These are phyloP conservation scores for Pleurotus ostreatus DNA, from an alignment of 768 basidiomycete species.

Conservation along the genomic window DNA sequence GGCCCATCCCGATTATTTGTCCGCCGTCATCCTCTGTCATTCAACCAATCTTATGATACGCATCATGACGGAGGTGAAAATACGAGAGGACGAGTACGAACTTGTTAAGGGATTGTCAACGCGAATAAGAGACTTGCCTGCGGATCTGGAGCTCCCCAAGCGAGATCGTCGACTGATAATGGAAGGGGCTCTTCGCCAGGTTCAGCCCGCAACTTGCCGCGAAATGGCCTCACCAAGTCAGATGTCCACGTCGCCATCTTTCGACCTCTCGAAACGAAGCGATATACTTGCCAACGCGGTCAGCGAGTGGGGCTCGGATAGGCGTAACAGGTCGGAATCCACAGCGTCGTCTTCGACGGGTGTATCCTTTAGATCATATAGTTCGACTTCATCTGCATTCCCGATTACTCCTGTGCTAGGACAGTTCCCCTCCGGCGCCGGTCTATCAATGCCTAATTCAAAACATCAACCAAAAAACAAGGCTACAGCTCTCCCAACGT, in stretches of 20 bases:
- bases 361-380: conserved; percentile 17
- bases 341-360: conserved; percentile 24
- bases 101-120: conserved; percentile 56
- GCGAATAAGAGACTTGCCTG: conserved; percentile 57
- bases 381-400: conserved; percentile 16
- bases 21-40: conserved; percentile 60
- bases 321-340: conserved; percentile 39
- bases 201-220: conserved; percentile 25
- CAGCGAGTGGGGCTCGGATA: conserved; percentile 33
- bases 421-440: conserved; percentile 12
- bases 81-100: conserved; percentile 84
- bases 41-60: conserved; percentile 69
- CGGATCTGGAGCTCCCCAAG: conserved; percentile 50
- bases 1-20: conserved; percentile 64
- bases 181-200: conserved; percentile 54
- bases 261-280: conserved; percentile 17
- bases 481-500: conserved; percentile 3
- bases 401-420: conserved; percentile 15
- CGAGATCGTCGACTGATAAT: conserved; percentile 74
- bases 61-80: conserved; percentile 81
- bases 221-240: not conserved
- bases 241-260: not conserved
- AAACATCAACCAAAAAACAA: too few species aligned
- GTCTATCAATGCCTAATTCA: not conserved
- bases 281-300: conserved; percentile 37